These are phyloP conservation scores for Strobilomyces dryophilus DNA, from an alignment of 768 basidiomycete species.

Conservation along the genomic window DNA sequence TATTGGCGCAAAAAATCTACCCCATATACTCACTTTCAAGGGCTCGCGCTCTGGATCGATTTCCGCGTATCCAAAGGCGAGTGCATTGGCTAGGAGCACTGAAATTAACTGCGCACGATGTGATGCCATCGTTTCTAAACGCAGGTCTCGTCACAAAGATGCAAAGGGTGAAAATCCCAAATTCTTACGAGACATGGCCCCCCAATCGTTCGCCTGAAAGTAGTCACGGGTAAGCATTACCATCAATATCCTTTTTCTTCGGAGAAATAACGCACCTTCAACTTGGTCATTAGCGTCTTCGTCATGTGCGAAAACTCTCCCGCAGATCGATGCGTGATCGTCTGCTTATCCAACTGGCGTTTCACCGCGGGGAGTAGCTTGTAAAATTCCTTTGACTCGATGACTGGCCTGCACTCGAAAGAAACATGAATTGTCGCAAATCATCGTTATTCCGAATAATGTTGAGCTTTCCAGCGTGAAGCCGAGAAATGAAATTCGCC, in stretches of 20 bases:
- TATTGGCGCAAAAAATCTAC: too few relatives aligned
- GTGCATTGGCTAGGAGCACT: slow-evolving; percentile 41
- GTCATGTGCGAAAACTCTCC: slow-evolving; percentile 53
- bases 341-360: slow-evolving; percentile 44
- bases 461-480: slow-evolving; percentile 50
- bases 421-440: background rate
- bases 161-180: background rate
- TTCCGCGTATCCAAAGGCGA: slow-evolving; percentile 46
- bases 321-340: slow-evolving; percentile 45
- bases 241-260: too few relatives aligned
- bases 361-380: slow-evolving; percentile 47
- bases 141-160: background rate
- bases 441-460: slow-evolving; percentile 37
- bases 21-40: slow-evolving; percentile 40
- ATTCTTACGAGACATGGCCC: slow-evolving; percentile 53
- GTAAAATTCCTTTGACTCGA: slow-evolving; percentile 60
- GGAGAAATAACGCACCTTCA: slow-evolving; percentile 40
- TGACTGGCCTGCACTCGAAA: slow-evolving; percentile 45
- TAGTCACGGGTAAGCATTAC: background rate
- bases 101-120: slow-evolving; percentile 45
- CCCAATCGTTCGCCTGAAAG: slow-evolving; percentile 56
- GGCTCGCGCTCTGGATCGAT: slow-evolving; percentile 43
- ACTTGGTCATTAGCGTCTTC: slow-evolving; percentile 66
- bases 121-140: slow-evolving; percentile 43
- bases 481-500: slow-evolving; percentile 56